A percentile compares a stretch with the other conserved stretches of the same genome.
Evolutionary conservation across 148 eudicot species (phyloP).

Genomic region (Persicaria maculosa): DNA sequence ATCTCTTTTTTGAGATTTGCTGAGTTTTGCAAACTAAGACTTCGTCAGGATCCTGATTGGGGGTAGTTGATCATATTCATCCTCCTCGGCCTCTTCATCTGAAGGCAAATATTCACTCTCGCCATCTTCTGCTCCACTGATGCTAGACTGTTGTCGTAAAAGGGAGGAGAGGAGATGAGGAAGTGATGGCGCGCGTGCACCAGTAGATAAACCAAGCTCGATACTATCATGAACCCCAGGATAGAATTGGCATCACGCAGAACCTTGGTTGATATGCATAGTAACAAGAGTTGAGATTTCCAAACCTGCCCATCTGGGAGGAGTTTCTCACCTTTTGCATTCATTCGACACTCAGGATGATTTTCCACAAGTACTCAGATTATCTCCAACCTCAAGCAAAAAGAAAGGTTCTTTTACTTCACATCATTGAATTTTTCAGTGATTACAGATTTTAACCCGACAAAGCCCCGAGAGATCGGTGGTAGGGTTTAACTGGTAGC

Average conservation of each 20-base stretch:
- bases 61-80: slow-evolving; percentile 85
- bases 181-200: slow-evolving; percentile 55
- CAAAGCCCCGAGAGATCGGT: too few species aligned
- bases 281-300: slow-evolving; percentile 64
- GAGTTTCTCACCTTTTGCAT: slow-evolving; percentile 68
- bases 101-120: slow-evolving; percentile 31
- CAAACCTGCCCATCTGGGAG: slow-evolving; percentile 91
- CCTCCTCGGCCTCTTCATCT: slow-evolving; percentile 56
- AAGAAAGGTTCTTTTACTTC: background rate
- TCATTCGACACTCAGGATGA: slow-evolving; percentile 59
- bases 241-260: slow-evolving; percentile 69
- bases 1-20: slow-evolving; percentile 56
- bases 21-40: slow-evolving; percentile 64
- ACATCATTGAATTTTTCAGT: too few species aligned
- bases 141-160: slow-evolving; percentile 49
- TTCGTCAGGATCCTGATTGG: slow-evolving; percentile 79
- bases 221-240: slow-evolving; percentile 57
- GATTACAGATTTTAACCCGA: too few species aligned
- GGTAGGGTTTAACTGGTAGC: too few species aligned
- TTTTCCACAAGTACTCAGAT: slow-evolving; percentile 62
- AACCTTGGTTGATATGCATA: slow-evolving; percentile 79
- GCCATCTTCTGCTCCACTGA: slow-evolving; percentile 34
- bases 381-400: background rate
- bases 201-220: slow-evolving; percentile 53
- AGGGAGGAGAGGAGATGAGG: slow-evolving; percentile 90